Percentiles rank a stretch among this genome's conserved stretches.
Conservation (phyloP, 2,329 filamentous ascomycete species). For the Zasmidium citrigriseum region DNA sequence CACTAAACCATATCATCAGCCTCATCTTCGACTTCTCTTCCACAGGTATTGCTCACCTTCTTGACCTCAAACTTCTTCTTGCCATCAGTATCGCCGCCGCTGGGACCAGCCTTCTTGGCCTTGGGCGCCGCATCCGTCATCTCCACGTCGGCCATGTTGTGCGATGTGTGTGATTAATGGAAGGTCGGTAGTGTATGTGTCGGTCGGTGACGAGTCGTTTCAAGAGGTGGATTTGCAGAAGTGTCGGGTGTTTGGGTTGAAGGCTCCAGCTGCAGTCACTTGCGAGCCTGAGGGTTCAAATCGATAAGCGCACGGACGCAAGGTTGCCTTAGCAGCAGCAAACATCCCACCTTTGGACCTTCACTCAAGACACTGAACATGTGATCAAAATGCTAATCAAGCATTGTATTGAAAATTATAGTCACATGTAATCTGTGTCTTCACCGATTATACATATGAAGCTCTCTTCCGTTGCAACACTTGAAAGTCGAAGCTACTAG, state of each 20-base stretch:
- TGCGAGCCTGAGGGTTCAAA: not conserved
- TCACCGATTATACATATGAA: too few relatives aligned
- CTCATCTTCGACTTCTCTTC: not conserved
- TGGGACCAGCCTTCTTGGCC: slow-evolving; percentile 57
- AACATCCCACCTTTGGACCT: too few relatives aligned
- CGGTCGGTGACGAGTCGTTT: not conserved
- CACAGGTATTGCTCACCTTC: slow-evolving; percentile 65
- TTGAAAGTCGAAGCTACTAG: too few relatives aligned
- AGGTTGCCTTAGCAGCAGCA: not conserved
- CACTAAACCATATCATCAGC: slow-evolving; percentile 60
- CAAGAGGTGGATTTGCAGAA: not conserved
- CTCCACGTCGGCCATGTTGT: slow-evolving; percentile 85
- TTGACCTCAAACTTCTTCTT: slow-evolving; percentile 99
- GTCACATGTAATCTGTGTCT: too few relatives aligned
- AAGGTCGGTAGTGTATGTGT: too few relatives aligned
- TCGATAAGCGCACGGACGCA: not conserved
- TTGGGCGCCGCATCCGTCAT: slow-evolving; percentile 80
- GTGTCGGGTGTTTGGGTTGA: not conserved
- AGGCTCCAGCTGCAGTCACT: not conserved
- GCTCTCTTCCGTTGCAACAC: too few relatives aligned
- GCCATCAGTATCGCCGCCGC: slow-evolving; percentile 56
- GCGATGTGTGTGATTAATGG: not conserved
- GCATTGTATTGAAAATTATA: too few relatives aligned
- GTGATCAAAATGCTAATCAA: not conserved
- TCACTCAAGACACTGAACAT: too few relatives aligned